Evolutionary conservation across 805 yeast genomes (phyloP), one percentile per base, ranked within the genome.

Genomic region (Helenozyma rhizophorensis): DNA sequence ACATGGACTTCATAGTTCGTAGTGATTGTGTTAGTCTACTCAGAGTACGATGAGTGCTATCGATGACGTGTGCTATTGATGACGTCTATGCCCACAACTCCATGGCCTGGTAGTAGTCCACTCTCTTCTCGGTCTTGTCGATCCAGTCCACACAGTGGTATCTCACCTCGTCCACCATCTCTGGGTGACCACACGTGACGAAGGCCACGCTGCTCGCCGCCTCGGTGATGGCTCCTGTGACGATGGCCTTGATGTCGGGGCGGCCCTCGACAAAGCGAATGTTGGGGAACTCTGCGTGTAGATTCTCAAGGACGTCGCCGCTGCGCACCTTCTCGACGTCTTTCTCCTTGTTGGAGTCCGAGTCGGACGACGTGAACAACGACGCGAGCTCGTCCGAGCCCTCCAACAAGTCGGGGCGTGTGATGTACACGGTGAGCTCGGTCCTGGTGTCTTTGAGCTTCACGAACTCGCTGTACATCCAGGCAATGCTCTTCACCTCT

Each of bases 371-470:
- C 11, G 28, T 15, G 8, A 30, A 14, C 6, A 30, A 11, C 14
- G 30, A 27, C 17, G 19, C 36, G 8, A 48, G 33, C 11, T 36
- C 37, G 21, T 37, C 37, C 9, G 31, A 14, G 5, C 28, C 33
- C 6, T 13, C 26, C 5, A n/a, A 19, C 14, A 16, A 22, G 27
- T 40, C 41, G 7, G 68, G 66, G 35, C 68, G 54, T 1, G 74
- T 70, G 23, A 69, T 41, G 36, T 61, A 68, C 4, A 70, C 33
- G 4, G 60, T 58, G 8, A 58, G 43, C 4, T 59, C 53, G 37
- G 51, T 56, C 32, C 42, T 47, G 12, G 47, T 48, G n/a, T 30
- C 30, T 14, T 36, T 29, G 21, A 57, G 34, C 9, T 33, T 32
- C 27, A 36, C 40, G 27, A 61, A 41, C 23, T 58, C 57, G 3